Evolutionary conservation across 805 yeast genomes (phyloP).

Genomic region (Wickerhamiella bombiphila): DNA sequence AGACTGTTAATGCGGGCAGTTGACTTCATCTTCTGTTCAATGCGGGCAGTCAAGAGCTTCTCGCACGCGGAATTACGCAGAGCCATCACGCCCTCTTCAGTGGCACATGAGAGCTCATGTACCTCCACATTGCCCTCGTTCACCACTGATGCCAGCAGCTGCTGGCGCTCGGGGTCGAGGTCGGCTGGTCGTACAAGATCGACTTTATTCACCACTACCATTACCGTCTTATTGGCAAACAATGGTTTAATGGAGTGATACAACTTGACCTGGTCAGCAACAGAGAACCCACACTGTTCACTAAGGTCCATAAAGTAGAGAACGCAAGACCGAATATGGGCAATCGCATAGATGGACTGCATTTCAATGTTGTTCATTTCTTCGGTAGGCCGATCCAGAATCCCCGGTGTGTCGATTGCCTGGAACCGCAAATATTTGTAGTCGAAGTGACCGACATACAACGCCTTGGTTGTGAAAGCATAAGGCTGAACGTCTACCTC

Average conservation of each 20-base stretch:
- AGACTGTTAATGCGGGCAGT: slow-evolving; percentile 78
- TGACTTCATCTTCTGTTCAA: slow-evolving; percentile 92
- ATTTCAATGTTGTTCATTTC: slow-evolving; percentile 99
- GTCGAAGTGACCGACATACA: slow-evolving; percentile 97
- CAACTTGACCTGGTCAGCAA: slow-evolving; percentile 92
- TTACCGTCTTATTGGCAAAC: slow-evolving; percentile 90
- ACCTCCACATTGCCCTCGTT: slow-evolving; percentile 65
- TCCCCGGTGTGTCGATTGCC: slow-evolving; percentile 99
- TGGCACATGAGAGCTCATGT: slow-evolving; percentile 83
- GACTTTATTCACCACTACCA: slow-evolving; percentile 89
- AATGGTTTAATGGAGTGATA: slow-evolving; percentile 95
- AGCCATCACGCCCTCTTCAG: slow-evolving; percentile 87
- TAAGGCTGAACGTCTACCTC: slow-evolving; percentile 99
- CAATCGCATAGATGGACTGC: slow-evolving; percentile 98
- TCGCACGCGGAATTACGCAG: slow-evolving; percentile 97
- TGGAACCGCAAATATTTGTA: slow-evolving; percentile 95
- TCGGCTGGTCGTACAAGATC: slow-evolving; percentile 83
- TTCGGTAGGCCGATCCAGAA: slow-evolving; percentile 95
- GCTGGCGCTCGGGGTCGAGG: slow-evolving; percentile 60
- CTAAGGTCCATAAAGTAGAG: slow-evolving; percentile 96
- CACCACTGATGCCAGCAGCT: slow-evolving; percentile 48
- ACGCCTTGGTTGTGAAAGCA: slow-evolving; percentile 95
- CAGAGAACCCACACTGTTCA: slow-evolving; percentile 97
- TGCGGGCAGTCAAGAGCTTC: slow-evolving; percentile 83
- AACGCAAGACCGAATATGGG: slow-evolving; percentile 93